Base-by-base conservation (phyloP, 2,329 filamentous ascomycete species). In the Daldinia eschscholtzii region DNA sequence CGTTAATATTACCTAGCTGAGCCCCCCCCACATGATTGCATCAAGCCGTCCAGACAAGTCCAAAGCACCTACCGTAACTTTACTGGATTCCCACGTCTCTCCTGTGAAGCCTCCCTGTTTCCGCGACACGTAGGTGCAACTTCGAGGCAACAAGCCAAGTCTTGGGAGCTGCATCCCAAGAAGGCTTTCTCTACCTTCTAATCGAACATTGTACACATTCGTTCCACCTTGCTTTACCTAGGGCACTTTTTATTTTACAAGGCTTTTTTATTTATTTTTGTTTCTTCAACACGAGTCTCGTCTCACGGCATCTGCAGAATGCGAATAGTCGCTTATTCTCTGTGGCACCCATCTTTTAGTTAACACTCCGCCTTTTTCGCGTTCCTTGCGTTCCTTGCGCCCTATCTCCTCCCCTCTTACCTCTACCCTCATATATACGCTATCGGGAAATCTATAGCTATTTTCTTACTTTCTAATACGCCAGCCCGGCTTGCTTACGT, bases 301-400 rank as follows among this genome's bases (percentile, higher is more conserved):
- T 73, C 67, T 73, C 65, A 73, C 72, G 70, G 72, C 71, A 75
- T 72, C 71, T 74, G 72, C 75, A 78, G 75, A 68, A 77, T 78
- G 75, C 75, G 68, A 76, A 73, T 73, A 72, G 71, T 73, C 72
- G 74, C 72, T 73, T 74, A 75, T 74, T 70, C 62, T 70, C 72
- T 72, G 72, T 76, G 75, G 74, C 76, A 75, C 74, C 72, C 73
- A 73, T 73, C 75, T 46, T 76, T 76, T 48, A 77, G 74, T 77
- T 76, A 73, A 70, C 74, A 64, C 57, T 69, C 69, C 70, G 65
- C 66, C 68, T 70, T 66, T 69, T 52, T 64, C 61, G 65, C 62
- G 61, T 59, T 44, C 33, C 64, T 41, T 67, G 65, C 62, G 61
- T 59, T 44, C 33, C 64, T 41, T 67, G 65, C 62, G 61, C 66